phyloP scores from a whole-genome alignment of 768 basidiomycete species.

The Baorangia bicolor region DNA sequence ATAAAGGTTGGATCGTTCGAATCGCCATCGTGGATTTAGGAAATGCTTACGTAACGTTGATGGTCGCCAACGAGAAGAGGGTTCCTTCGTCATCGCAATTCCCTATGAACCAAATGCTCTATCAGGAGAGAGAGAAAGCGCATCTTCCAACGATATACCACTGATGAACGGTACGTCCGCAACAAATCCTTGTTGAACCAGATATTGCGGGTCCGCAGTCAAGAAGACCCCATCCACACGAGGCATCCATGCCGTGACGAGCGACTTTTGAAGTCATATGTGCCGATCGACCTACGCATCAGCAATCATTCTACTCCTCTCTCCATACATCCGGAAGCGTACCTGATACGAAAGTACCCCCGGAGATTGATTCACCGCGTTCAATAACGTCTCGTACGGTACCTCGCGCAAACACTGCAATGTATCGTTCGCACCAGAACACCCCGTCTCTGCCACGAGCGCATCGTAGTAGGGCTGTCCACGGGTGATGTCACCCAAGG shows the following conservation, averaged over 20 bases:
- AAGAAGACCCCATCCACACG: conserved; percentile 42
- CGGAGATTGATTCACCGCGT: conserved; percentile 35
- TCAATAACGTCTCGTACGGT: conserved; percentile 30
- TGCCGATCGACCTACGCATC: background rate
- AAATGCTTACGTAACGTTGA: conserved; percentile 51
- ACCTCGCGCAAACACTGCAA: conserved; percentile 35
- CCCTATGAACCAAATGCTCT: conserved; percentile 24
- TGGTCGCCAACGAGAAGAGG: conserved; percentile 43
- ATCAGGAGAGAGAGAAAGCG: no score
- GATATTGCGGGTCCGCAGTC: conserved; percentile 28
- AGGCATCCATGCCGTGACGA: conserved; percentile 37
- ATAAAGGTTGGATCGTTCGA: background rate
- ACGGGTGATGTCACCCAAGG: conserved; percentile 16
- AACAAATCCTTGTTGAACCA: conserved; percentile 35
- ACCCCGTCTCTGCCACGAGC: conserved; percentile 32
- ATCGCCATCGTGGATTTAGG: no score
- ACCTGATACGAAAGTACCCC: conserved; percentile 35
- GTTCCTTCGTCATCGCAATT: conserved; percentile 45
- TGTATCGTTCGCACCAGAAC: conserved; percentile 26
- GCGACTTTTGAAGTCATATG: conserved; percentile 5
- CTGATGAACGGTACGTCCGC: conserved; percentile 19
- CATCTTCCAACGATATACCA: conserved; percentile 9
- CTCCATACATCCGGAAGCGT: background rate
- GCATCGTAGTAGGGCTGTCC: conserved; percentile 31
- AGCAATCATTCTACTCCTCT: no score